Evolutionary conservation across 495 filamentous ascomycete species (phyloP), one percentile per base, ranked within the genome.

Genomic region (Tuber brumale): DNA sequence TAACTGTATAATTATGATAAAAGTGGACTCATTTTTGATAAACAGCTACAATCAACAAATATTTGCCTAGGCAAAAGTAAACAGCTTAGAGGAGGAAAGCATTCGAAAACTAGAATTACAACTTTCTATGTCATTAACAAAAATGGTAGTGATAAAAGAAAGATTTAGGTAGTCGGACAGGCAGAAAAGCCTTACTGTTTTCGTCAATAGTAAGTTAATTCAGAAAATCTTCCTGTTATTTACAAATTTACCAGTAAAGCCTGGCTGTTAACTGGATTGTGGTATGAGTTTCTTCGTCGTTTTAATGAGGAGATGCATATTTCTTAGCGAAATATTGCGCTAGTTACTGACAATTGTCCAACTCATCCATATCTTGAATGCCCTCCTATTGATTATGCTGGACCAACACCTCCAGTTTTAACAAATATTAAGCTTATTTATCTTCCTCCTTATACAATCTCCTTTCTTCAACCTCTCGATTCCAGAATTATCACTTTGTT

Each of bases 71-170:
- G 46, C 0, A 70, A 70, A 70, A 43, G 41, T 77, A 71, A 61
- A 46, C 35, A 71, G 43, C 12, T 71, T 4, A 21, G 41, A 1
- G 77, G 76, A 0, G 5, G 21, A 31, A 81, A 72, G 70, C 78
- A 81, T 41, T 42, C 72, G 12, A 83, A 83, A 72, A 77, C 74
- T 35, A 16, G 76, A 12, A 84, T 83, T 1, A 77, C 75, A 18
- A 74, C 69, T 12, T 41, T 71, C 43, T 75, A 83, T 42, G 80
- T 77, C 37, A 77, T 73, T 31, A 83, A 85, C 79, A 76, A 77
- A 31, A 77, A 18, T 46, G 23, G 57, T 78, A 83, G 21, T 0
- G 42, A 76, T 5, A 76, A 73, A 37, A 0, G 39, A 3, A 76
- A 69, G 18, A 10, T 72, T 0, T 72, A 35, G 48, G 70, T 76